Conservation (phyloP, 495 filamentous ascomycete species). For the Lichenothelia convexa region DNA sequence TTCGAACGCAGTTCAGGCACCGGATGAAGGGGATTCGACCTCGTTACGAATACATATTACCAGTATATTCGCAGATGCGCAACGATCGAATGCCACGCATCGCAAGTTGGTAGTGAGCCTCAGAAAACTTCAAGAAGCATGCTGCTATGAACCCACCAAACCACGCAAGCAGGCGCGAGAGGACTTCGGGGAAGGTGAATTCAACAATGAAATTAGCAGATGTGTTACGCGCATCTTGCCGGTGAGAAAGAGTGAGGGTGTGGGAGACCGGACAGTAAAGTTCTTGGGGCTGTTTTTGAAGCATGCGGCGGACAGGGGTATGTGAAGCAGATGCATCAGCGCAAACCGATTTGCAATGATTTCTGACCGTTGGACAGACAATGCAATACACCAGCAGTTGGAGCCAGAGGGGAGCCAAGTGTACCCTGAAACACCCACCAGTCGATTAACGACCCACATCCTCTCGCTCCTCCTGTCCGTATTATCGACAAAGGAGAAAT, state of each 20-base stretch:
- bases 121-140: slow-evolving; percentile 35
- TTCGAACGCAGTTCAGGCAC: slow-evolving; percentile 46
- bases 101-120: slow-evolving; percentile 73
- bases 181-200: slow-evolving; percentile 61
- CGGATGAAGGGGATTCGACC: slow-evolving; percentile 53
- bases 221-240: slow-evolving; percentile 66
- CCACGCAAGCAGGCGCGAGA: slow-evolving; percentile 21
- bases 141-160: slow-evolving; percentile 56
- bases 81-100: slow-evolving; percentile 72
- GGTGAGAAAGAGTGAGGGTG: slow-evolving; percentile 82
- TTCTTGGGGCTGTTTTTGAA: slow-evolving; percentile 75
- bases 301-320: slow-evolving; percentile 66
- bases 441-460: slow-evolving; percentile 56
- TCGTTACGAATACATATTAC: slow-evolving; percentile 59
- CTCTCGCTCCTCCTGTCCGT: slow-evolving; percentile 50
- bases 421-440: slow-evolving; percentile 63
- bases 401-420: slow-evolving; percentile 37
- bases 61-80: slow-evolving; percentile 68
- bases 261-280: slow-evolving; percentile 66
- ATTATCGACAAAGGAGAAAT: slow-evolving; percentile 70
- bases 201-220: slow-evolving; percentile 66
- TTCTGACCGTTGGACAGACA: slow-evolving; percentile 21
- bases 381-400: slow-evolving; percentile 26
- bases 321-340: no score
- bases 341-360: not conserved